phyloP scores from a whole-genome alignment of 2,329 filamentous ascomycete genomes.

The Canariomyces notabilis region DNA sequence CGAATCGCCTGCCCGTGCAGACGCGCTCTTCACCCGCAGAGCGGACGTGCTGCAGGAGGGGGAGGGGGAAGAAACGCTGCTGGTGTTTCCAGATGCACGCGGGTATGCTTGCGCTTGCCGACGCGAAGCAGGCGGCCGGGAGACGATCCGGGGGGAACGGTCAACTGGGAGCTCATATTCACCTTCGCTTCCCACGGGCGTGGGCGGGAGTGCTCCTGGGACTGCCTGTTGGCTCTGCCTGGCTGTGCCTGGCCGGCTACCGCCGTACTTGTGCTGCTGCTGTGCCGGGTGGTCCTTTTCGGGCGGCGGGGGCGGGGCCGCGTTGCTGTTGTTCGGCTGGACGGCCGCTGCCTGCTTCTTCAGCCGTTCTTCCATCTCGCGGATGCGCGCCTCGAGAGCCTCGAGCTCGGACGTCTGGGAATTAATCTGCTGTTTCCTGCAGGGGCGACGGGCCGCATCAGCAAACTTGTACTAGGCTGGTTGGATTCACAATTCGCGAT shows the following conservation, averaged over 20 bases:
- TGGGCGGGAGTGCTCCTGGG: constrained; percentile 56
- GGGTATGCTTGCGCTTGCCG: constrained; percentile 7
- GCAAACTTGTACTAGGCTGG: constrained; percentile 8
- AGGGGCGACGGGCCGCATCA: constrained; percentile 34
- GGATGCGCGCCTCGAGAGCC: constrained; percentile 75
- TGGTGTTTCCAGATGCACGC: neutral
- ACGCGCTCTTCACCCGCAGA: constrained; percentile 2
- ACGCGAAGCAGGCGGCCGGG: constrained; percentile 4
- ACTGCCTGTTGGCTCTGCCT: constrained; percentile 46
- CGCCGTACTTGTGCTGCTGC: constrained; percentile 33
- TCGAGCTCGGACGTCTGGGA: constrained; percentile 75
- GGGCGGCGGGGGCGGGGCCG: constrained; percentile 21
- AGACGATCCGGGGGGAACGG: constrained; percentile 9
- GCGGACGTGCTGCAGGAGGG: constrained; percentile 13
- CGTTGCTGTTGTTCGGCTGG: constrained; percentile 24
- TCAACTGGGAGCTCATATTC: constrained; percentile 44
- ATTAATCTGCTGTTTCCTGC: constrained; percentile 73
- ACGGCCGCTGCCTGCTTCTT: constrained; percentile 33
- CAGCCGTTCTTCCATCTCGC: constrained; percentile 78
- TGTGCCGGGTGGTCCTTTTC: constrained; percentile 28
- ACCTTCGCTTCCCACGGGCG: constrained; percentile 59
- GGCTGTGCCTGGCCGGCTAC: constrained; percentile 51
- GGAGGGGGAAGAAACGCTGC: constrained; percentile 2
- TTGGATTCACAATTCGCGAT: no score
- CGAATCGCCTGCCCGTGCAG: constrained; percentile 14